Base-by-base conservation (phyloP, 805 yeast species). In the Nakazawaea anatomiae region DNA sequence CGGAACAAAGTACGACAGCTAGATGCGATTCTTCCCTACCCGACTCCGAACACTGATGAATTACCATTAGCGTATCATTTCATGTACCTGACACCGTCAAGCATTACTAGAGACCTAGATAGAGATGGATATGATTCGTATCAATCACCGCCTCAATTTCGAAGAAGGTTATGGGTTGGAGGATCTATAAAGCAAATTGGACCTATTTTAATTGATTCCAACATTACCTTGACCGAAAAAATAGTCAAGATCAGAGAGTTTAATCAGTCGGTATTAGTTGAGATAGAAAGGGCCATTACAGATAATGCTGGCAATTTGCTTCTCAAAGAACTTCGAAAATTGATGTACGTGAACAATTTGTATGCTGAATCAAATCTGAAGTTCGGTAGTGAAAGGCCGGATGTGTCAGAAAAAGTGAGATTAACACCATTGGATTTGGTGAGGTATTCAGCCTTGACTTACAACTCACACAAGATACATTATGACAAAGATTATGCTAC, bases 391-490 rank as follows among this genome's bases (percentile, higher is more conserved):
- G 39, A 14, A 31, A 42, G n/a, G 7, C 57, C 72, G 5, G 62
- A 62, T 10, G 50, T 48, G 40, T 47, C 62, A 6, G 66, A 60
- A 45, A 57, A 56, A 27, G 59, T 72, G 41, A 67, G 50, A 27
- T 76, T 79, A 41, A 60, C 77, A 5, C 66, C 68, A 49, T 60
- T 71, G 6, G 72, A 79, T 39, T 70, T 82, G 36, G 74, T 82
- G 56, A 69, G 89, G 54, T 87, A 82, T 67, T 83, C 92, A 43
- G 85, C 88, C 10, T 64, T 94, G 48, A 83, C 94, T 1, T 83
- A 83, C 68, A 92, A 92, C 63, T 74, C 95, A 4, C 99, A 92
- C 66, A 75, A 77, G 52, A 88, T 92, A 39, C 99, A 92, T 67
- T 83, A 82, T 64, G 87, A 88, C 60, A 62, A 65, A 5, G 55